Evolutionary conservation across 164 flowering plant species (phyloP), one percentile per base, ranked within the genome.

Genomic region (Tetracentron sinense): DNA sequence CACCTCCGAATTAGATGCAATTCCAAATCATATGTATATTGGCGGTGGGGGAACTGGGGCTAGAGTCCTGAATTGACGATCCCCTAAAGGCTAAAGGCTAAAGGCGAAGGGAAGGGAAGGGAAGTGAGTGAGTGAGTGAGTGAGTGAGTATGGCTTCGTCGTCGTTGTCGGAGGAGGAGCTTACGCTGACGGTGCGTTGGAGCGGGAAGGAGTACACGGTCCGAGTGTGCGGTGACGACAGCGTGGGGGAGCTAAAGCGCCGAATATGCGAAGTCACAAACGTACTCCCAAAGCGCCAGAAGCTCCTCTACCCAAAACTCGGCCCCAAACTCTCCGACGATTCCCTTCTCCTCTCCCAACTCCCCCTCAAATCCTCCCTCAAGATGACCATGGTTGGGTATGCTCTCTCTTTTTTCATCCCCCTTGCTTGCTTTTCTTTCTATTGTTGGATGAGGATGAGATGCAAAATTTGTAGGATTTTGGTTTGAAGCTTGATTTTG

Each of bases 341-440:
- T 60, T 78, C 93, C 6, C 20, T 83, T 38, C 78, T 95, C 28
- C 87, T 95, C 71, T 85, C 91, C 44, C 81, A 79, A 17, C 70
- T 95, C 35, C 86, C 91, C 26, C 84, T 95, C 69, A 91, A 88
- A 67, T 54, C 99, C 27, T 83, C 96, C 25, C 66, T 91, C 69
- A 95, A 95, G 79, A 86, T 95, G 96, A 95, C 96, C 68, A 95
- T 95, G 99, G 82, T 95, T 42, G 99, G 99, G 99, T 94, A 61
- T 29, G 56, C 7, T 65, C 61, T 68, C 56, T 64, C 55, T 65
- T 23, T 42, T 29, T 35, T 60, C 3, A 46, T 56, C 46, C 29
- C 8, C 21, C 14, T 63, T 3, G 2, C 27, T 60, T 28, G 11
- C 20, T 63, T 42, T 31, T 3, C 16, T 26, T 29, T 44, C 25